Percentiles rank a stretch among this genome's conserved stretches.
These are phyloP conservation scores for Calonectria pseudoreteaudii DNA, from an alignment of 2,329 filamentous ascomycete species.

Conservation along the genomic window DNA sequence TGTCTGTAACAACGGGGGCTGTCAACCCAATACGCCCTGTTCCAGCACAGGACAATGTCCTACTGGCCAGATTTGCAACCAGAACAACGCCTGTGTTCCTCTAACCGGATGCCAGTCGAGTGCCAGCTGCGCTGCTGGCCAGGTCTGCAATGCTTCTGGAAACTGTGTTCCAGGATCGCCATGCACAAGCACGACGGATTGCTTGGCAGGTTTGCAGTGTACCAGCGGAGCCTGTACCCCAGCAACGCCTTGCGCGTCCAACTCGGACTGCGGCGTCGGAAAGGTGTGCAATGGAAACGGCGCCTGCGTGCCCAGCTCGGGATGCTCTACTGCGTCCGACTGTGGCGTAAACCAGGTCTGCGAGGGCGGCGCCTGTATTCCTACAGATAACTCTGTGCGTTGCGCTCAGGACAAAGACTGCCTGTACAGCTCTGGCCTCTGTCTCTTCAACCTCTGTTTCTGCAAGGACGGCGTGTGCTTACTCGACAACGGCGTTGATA, in stretches of 20 bases:
- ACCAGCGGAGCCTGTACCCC: neutral
- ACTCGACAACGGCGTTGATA: neutral
- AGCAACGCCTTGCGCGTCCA: neutral
- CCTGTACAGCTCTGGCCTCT: neutral
- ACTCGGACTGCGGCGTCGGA: neutral
- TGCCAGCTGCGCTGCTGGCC: neutral
- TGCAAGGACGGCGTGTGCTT: slow-evolving; percentile 5
- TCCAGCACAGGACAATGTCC: neutral
- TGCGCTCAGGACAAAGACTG: slow-evolving; percentile 15
- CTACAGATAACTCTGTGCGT: neutral
- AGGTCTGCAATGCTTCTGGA: slow-evolving; percentile 1
- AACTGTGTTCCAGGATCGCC: neutral
- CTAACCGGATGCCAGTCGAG: neutral
- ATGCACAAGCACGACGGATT: neutral
- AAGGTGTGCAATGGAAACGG: neutral
- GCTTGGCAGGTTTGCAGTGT: neutral
- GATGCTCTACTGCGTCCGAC: neutral
- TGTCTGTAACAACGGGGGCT: slow-evolving; percentile 4
- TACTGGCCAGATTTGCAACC: slow-evolving; percentile 1
- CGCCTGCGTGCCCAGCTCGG: neutral
- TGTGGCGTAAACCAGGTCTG: neutral
- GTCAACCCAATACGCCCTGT: neutral
- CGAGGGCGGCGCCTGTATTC: slow-evolving; percentile 2
- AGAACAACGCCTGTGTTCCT: slow-evolving; percentile 1
- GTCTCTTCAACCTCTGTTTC: slow-evolving; percentile 2